Evolutionary conservation across 2,329 filamentous ascomycete species (phyloP).

Genomic region (Aspergillus niger): DNA sequence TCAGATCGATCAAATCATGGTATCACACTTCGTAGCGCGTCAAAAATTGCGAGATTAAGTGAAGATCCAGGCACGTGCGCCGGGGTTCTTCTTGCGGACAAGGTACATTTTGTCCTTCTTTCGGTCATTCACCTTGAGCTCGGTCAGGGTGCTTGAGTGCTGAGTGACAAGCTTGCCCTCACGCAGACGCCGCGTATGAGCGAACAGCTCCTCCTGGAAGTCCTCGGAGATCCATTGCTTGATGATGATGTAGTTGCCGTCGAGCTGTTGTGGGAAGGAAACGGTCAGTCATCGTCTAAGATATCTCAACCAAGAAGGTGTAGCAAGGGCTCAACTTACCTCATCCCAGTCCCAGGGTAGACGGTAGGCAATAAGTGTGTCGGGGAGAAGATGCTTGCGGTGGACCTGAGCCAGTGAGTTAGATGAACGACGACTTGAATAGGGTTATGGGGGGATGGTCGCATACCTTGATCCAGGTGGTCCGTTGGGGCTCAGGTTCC

Average conservation of each 20-base stretch:
- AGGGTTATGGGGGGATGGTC: neutral
- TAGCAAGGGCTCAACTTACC: slow-evolving; percentile 33
- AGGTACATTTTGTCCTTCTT: slow-evolving; percentile 49
- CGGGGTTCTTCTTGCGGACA: slow-evolving; percentile 48
- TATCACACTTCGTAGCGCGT: slow-evolving; percentile 5
- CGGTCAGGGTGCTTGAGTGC: slow-evolving; percentile 40
- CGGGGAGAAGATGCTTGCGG: slow-evolving; percentile 48
- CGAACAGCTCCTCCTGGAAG: slow-evolving; percentile 71
- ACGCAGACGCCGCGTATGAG: slow-evolving; percentile 68
- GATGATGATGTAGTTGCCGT: slow-evolving; percentile 71
- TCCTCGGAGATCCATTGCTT: slow-evolving; percentile 72
- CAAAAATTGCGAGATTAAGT: slow-evolving; percentile 24
- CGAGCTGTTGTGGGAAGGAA: slow-evolving; percentile 37
- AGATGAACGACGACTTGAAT: neutral
- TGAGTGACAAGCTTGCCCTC: slow-evolving; percentile 50
- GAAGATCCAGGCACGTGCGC: slow-evolving; percentile 37
- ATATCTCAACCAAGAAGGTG: neutral
- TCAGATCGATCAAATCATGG: neutral
- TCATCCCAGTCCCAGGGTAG: slow-evolving; percentile 51
- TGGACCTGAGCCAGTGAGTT: slow-evolving; percentile 40
- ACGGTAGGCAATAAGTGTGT: slow-evolving; percentile 49
- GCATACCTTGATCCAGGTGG: slow-evolving; percentile 50
- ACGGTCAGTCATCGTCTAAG: slow-evolving; percentile 4
- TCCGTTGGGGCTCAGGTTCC: slow-evolving; percentile 23
- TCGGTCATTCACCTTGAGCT: slow-evolving; percentile 45